Percentiles rank a stretch among this genome's conserved stretches.
Conservation (phyloP, 2,329 filamentous ascomycete genomes). For the Talaromyces sp. region DNA sequence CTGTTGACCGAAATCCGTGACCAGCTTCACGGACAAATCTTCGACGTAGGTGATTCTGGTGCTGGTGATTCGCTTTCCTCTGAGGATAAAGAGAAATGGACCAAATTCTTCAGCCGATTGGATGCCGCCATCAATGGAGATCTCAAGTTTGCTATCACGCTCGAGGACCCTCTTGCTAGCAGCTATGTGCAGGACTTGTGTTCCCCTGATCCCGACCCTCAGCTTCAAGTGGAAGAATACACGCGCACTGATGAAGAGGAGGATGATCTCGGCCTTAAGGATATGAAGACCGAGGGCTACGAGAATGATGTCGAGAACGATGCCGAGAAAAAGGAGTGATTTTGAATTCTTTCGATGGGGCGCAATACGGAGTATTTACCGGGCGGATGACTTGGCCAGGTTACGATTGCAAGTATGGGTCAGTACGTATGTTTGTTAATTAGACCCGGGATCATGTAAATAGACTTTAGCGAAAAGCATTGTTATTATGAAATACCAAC, state of each 20-base stretch:
- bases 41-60: slow-evolving; percentile 60
- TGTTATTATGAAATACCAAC: background rate
- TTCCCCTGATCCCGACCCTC: slow-evolving; percentile 74
- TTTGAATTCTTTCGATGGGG: slow-evolving; percentile 1
- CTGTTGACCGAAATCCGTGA: slow-evolving; percentile 87
- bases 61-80: slow-evolving; percentile 74
- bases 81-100: slow-evolving; percentile 68
- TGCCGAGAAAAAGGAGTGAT: slow-evolving; percentile 16
- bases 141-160: slow-evolving; percentile 72
- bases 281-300: slow-evolving; percentile 92
- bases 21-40: slow-evolving; percentile 83
- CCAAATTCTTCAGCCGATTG: slow-evolving; percentile 71
- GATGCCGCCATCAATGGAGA: slow-evolving; percentile 74
- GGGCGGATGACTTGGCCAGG: background rate
- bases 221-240: slow-evolving; percentile 78
- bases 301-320: slow-evolving; percentile 55
- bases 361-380: slow-evolving; percentile 8
- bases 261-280: slow-evolving; percentile 81
- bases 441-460: background rate
- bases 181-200: slow-evolving; percentile 88
- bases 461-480: background rate
- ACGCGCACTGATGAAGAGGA: slow-evolving; percentile 85
- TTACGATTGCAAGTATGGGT: background rate
- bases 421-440: background rate
- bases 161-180: slow-evolving; percentile 83